These are phyloP conservation scores for Daphne laureola DNA, from an alignment of 441 rosid genomes.

Conservation along the genomic window DNA sequence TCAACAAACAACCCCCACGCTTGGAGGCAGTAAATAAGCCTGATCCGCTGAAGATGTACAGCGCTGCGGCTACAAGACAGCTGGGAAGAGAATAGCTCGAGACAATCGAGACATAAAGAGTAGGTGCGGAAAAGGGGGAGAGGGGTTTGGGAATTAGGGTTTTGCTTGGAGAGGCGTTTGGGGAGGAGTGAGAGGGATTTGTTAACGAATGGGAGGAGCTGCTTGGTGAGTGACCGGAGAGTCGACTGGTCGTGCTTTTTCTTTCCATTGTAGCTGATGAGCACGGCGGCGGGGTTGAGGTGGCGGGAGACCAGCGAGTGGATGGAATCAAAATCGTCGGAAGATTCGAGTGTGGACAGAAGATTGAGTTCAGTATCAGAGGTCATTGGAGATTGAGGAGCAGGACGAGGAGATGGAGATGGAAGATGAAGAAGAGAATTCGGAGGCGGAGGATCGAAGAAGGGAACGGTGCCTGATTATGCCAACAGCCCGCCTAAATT, in stretches of 20 bases:
- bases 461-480: no score
- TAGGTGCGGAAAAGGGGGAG: conserved; percentile 33
- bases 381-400: conserved; percentile 18
- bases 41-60: conserved; percentile 43
- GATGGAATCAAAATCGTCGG: conserved; percentile 19
- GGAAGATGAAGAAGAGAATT: not conserved
- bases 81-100: conserved; percentile 62
- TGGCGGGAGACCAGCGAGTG: conserved; percentile 33
- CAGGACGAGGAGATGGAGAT: not conserved
- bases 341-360: conserved; percentile 33
- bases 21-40: conserved; percentile 47
- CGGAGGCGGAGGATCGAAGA: not conserved
- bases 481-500: conserved; percentile 7
- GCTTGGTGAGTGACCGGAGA: conserved; percentile 34
- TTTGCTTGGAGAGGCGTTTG: conserved; percentile 30
- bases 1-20: conserved; percentile 42
- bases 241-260: conserved; percentile 21
- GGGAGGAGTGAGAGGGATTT: conserved; percentile 31
- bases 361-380: conserved; percentile 26
- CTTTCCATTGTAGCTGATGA: conserved; percentile 9
- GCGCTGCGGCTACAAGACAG: conserved; percentile 53
- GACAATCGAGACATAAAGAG: conserved; percentile 56
- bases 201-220: conserved; percentile 36
- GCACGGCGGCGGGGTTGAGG: conserved; percentile 30
- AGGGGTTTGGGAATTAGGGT: conserved; percentile 18